phyloP scores from a whole-genome alignment of 805 yeast species.

The Candida schatavii region DNA sequence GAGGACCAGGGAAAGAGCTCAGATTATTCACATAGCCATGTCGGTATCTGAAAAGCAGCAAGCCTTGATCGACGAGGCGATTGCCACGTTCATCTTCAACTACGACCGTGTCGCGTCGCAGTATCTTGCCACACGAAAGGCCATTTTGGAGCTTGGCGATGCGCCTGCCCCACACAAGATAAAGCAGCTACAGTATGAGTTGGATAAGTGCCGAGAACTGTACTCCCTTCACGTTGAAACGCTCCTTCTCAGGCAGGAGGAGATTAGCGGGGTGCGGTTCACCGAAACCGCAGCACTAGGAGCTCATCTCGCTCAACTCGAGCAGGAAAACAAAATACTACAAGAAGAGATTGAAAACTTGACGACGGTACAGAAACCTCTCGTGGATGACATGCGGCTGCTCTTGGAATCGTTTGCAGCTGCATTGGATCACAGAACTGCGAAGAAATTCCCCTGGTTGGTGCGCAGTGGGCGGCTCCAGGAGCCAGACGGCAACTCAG shows the following conservation, averaged over 20 bases:
- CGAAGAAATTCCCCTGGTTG: slow-evolving; percentile 8
- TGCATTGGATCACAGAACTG: slow-evolving; percentile 13
- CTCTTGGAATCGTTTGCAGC: slow-evolving; percentile 22
- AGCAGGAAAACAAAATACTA: not conserved
- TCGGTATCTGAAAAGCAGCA: slow-evolving; percentile 32
- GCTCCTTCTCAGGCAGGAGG: not conserved
- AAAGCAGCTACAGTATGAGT: slow-evolving; percentile 25
- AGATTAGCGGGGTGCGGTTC: not conserved
- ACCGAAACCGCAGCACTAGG: not conserved
- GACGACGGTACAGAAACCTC: slow-evolving; percentile 29
- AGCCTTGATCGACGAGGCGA: slow-evolving; percentile 29
- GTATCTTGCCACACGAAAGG: slow-evolving; percentile 33
- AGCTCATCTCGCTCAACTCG: not conserved
- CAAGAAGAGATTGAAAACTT: slow-evolving; percentile 11
- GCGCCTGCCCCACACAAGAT: slow-evolving; percentile 10
- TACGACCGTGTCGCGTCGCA: slow-evolving; percentile 31
- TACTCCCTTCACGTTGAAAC: slow-evolving; percentile 20
- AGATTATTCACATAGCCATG: too few species aligned
- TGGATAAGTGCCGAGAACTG: slow-evolving; percentile 22
- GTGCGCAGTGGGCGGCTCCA: slow-evolving; percentile 8
- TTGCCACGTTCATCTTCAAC: slow-evolving; percentile 25
- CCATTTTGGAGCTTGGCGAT: slow-evolving; percentile 19
- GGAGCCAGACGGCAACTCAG: slow-evolving; percentile 8
- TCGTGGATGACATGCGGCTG: slow-evolving; percentile 30
- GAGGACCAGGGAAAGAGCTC: too few species aligned